Evolutionary conservation across 1,284 basidiomycete species (phyloP).

Genomic region (Anthracocystis panici-leucophaei): DNA sequence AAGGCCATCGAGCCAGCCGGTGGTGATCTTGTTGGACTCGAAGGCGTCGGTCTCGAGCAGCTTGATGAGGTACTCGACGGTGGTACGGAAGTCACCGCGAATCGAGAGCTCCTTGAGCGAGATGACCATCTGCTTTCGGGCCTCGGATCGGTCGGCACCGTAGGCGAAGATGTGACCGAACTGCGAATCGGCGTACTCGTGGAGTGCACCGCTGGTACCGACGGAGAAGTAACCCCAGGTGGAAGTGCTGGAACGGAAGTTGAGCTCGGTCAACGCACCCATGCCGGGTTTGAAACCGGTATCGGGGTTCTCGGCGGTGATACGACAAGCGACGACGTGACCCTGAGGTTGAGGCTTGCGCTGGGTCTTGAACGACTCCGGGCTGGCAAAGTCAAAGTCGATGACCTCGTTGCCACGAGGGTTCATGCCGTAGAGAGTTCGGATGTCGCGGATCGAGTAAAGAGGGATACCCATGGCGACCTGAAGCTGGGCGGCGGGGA

Average conservation of each 20-base stretch:
- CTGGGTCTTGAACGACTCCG: conserved; percentile 86
- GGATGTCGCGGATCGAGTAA: conserved; percentile 94
- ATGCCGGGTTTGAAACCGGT: conserved; percentile 99
- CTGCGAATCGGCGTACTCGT: conserved; percentile 84
- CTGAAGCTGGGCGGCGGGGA: conserved; percentile 96
- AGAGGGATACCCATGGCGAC: conserved; percentile 98
- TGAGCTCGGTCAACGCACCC: conserved; percentile 95
- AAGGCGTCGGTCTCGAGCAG: conserved; percentile 96
- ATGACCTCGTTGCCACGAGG: conserved; percentile 71
- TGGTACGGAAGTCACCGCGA: conserved; percentile 98
- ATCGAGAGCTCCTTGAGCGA: conserved; percentile 98
- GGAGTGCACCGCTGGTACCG: conserved; percentile 91
- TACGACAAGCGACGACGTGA: conserved; percentile 98
- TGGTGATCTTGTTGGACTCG: conserved; percentile 96
- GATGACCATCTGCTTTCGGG: conserved; percentile 99
- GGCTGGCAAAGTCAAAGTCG: conserved; percentile 86
- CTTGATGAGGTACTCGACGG: conserved; percentile 94
- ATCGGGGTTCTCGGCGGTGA: conserved; percentile 99
- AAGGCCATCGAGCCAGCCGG: conserved; percentile 97
- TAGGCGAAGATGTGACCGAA: conserved; percentile 99
- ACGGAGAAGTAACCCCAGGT: conserved; percentile 98
- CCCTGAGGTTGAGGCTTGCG: conserved; percentile 97
- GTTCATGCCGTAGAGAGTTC: conserved; percentile 85
- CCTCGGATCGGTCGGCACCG: conserved; percentile 93
- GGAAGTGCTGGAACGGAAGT: conserved; percentile 94